These are phyloP conservation scores for Cyphellophora europaea DNA, from an alignment of 2,329 filamentous ascomycete species.

Conservation along the genomic window DNA sequence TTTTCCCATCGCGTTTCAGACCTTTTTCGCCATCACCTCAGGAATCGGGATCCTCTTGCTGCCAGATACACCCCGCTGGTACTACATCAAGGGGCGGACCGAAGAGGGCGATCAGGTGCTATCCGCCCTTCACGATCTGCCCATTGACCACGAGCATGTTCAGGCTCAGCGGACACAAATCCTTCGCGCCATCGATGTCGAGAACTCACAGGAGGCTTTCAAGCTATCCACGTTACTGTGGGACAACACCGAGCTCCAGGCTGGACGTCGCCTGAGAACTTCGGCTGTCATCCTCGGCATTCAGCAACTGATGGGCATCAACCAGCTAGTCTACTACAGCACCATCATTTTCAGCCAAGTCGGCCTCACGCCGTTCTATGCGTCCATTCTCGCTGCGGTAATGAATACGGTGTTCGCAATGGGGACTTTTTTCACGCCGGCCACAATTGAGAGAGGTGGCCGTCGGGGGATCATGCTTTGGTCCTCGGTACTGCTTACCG, in stretches of 20 bases:
- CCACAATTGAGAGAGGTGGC: constrained; percentile 42
- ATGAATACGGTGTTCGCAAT: constrained; percentile 47
- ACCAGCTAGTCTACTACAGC: constrained; percentile 49
- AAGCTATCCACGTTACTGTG: constrained; percentile 48
- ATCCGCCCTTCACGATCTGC: constrained; percentile 30
- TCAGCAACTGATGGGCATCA: constrained; percentile 20
- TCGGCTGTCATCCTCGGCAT: constrained; percentile 3
- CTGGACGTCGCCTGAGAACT: constrained; percentile 5
- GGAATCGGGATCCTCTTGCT: constrained; percentile 24
- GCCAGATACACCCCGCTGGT: constrained; percentile 29
- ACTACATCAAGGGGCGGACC: constrained; percentile 27
- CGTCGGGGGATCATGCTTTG: constrained; percentile 64
- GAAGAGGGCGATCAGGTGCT: constrained; percentile 41
- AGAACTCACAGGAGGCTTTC: constrained; percentile 28
- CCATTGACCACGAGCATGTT: constrained; percentile 42
- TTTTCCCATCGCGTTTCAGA: constrained; percentile 41
- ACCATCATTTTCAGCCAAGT: constrained; percentile 33
- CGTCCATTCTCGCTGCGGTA: constrained; percentile 40
- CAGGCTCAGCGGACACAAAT: constrained; percentile 45
- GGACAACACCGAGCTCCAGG: constrained; percentile 8
- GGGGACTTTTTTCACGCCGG: constrained; percentile 41
- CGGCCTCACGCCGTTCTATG: constrained; percentile 28
- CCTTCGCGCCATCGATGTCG: constrained; percentile 44
- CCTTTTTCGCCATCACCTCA: constrained; percentile 31
- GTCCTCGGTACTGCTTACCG: too few species aligned